Evolutionary conservation across 2,329 filamentous ascomycete genomes (phyloP), one percentile per base, ranked within the genome.

Genomic region (Camptophora hylomeconis): DNA sequence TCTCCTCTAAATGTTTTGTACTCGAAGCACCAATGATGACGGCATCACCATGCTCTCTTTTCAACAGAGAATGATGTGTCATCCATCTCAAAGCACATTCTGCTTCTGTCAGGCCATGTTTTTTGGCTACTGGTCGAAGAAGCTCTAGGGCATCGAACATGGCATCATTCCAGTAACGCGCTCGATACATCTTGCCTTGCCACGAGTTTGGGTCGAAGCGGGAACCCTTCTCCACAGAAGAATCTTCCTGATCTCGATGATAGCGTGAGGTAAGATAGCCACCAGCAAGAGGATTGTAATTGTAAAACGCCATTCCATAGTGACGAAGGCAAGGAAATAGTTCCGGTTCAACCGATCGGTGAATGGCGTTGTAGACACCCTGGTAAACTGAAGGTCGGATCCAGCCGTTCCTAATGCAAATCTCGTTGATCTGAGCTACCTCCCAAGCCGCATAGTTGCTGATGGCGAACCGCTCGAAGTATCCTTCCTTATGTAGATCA

Each of bases 11-110:
- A 46, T 74, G 70, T 13, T 50, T 42, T 36, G 66, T 53, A 33
- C 57, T 70, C 36, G 64, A 68, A 1, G 72, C 64, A 4, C 70
- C 69, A 33, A 74, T 57, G 14, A 73, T 61, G 13, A 74, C 56
- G 8, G 66, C 69, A 37, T 73, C 69, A 0, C 48, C 48, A 24
- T 38, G 21, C 21, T 40, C 37, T 5, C 15, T 28, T 7, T 45
- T 45, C 32, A 61, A 25, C 22, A 41, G 21, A 7, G 51, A 57
- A 37, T 67, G 60, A 41, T 65, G 56, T 1, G 47, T 46, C 17
- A 56, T 47, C 63, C 63, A 66, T 17, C 63, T 41, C 29, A 67
- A 36, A 1, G 60, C 60, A 36, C 52, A 51, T 36, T 65, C 60
- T 0, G 53, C 49, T 31, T 56, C 45, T 0, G 55, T 58, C 14